Evolutionary conservation across 2,329 filamentous ascomycete species (phyloP), one percentile per base, ranked within the genome.

Genomic region (Myriangium duriaei): DNA sequence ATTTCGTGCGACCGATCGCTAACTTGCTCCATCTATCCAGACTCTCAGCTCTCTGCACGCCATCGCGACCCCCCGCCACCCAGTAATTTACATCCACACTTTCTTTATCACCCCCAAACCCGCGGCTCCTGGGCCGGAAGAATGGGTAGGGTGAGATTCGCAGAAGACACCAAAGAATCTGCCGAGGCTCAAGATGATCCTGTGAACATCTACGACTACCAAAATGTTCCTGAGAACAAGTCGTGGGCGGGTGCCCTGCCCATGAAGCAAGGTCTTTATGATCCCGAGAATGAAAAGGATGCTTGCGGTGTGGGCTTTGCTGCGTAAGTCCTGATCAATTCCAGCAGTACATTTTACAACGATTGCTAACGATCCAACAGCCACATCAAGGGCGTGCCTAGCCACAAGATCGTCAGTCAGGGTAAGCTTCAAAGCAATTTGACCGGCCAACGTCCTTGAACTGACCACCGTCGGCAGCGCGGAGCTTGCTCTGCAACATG

Each of bases 331-430:
- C n/a, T n/a, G n/a, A n/a, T n/a, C n/a, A n/a, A 40, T 19, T 15
- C 37, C 46, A 40, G 35, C 32, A 37, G 10, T 6, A 4, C n/a
- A 10, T 6, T 18, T 14, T 46, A 14, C 46, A 30, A 16, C 21
- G 24, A 11, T 42, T 18, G 43, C 52, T 61, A 42, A 61, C 49
- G 42, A 4, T 5, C 21, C 31, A 32, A 41, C 51, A 92, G 85
- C 68, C 83, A 96, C 63, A 96, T 96, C 64, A 96, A 96, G 71
- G 91, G 91, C 69, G 81, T 83, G 63, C 64, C 87, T 46, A 96
- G 87, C 69, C 91, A 96, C 73, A 98, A 96, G 61, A 96, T 96
- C 56, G 81, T 96, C 47, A 94, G 82, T 65, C 88, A 96, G 93
- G 88, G 84, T 91, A 63, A 67, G 77, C 64, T 46, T 24, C 46